These are phyloP conservation scores for Penicillium thymicola DNA, from an alignment of 2,329 filamentous ascomycete species.

Conservation along the genomic window DNA sequence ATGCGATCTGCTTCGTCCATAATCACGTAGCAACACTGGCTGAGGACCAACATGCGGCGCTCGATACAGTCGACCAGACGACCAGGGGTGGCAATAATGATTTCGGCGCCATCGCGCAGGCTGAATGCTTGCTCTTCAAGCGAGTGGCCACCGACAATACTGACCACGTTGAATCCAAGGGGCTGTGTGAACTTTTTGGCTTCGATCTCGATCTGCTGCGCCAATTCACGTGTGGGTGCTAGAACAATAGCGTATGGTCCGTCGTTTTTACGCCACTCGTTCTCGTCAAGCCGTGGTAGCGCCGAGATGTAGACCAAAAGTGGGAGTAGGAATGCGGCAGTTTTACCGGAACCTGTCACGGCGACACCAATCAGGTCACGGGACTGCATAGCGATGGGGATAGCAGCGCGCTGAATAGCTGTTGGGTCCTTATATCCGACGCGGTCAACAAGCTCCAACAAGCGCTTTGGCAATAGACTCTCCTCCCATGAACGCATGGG, in stretches of 20 bases:
- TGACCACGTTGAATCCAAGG: constrained; percentile 90
- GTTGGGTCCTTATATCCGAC: constrained; percentile 92
- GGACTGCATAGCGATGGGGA: constrained; percentile 88
- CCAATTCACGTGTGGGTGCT: constrained; percentile 92
- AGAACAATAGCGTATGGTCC: constrained; percentile 97
- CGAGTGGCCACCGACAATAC: constrained; percentile 95
- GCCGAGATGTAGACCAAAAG: constrained; percentile 92
- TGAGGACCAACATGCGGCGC: constrained; percentile 80
- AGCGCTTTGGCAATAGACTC: constrained; percentile 69
- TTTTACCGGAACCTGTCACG: constrained; percentile 97
- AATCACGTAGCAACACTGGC: constrained; percentile 97
- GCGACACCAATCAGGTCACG: constrained; percentile 97
- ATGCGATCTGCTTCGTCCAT: constrained; percentile 99
- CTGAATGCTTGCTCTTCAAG: constrained; percentile 91
- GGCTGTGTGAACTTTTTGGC: constrained; percentile 88
- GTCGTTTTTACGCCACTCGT: constrained; percentile 82
- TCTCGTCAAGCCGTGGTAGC: constrained; percentile 76
- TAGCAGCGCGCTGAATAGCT: constrained; percentile 88
- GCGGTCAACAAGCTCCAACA: constrained; percentile 76
- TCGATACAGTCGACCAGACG: constrained; percentile 97
- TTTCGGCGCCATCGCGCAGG: constrained; percentile 88
- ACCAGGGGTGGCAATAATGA: constrained; percentile 96
- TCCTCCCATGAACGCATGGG: constrained; percentile 95
- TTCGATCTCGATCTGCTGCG: constrained; percentile 94
- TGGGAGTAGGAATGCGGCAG: constrained; percentile 88